Conservation (phyloP, 331 rosid species). For the Quercus phellos region DNA sequence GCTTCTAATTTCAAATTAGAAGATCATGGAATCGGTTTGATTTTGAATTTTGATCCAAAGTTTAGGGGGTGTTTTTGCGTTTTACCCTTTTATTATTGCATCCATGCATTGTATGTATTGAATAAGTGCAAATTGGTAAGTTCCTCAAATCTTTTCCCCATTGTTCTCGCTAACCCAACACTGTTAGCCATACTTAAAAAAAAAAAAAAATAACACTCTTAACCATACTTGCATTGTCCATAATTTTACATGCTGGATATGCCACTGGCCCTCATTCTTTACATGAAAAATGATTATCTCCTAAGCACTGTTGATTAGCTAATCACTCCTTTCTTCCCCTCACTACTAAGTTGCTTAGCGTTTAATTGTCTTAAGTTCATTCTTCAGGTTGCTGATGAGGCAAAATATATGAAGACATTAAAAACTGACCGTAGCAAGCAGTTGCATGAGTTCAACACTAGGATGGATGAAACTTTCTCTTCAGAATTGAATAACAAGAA, state of each 20-base stretch:
- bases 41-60: too few species aligned
- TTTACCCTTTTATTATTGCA: background rate
- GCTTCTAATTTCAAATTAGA: too few species aligned
- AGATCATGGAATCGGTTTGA: too few species aligned
- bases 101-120: background rate
- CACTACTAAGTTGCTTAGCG: constrained; percentile 2
- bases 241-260: background rate
- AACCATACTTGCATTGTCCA: background rate
- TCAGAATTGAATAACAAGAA: constrained; percentile 59
- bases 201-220: background rate
- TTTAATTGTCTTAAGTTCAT: constrained; percentile 13
- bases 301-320: background rate
- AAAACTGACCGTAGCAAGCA: constrained; percentile 65
- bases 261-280: background rate
- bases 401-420: constrained; percentile 56
- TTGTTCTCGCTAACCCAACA: background rate
- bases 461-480: constrained; percentile 59
- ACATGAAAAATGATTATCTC: background rate
- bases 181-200: background rate
- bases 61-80: too few species aligned
- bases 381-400: constrained; percentile 81
- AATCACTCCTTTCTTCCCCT: background rate
- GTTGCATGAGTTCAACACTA: constrained; percentile 61
- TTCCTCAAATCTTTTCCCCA: background rate
- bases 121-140: background rate